Conservation (phyloP, 192 early-diverging fungal genomes). For the Chytriomyces sp. region DNA sequence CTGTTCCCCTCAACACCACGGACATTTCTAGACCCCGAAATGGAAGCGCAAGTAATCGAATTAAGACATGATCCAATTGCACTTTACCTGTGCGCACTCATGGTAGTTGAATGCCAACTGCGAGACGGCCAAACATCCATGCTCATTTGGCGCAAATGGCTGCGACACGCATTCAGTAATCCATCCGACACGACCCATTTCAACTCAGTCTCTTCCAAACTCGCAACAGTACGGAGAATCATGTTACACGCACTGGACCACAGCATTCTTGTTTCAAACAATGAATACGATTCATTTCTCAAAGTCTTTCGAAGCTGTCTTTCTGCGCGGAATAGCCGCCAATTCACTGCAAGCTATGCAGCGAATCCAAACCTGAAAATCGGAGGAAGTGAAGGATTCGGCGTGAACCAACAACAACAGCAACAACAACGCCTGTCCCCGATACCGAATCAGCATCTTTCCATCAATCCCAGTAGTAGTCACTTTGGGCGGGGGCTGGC, state of each 20-base stretch:
- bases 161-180: not conserved
- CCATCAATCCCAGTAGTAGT: not conserved
- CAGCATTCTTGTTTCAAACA: not conserved
- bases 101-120: constrained; percentile 6
- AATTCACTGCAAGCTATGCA: not conserved
- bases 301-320: constrained; percentile 14
- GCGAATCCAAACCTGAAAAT: constrained; percentile 1
- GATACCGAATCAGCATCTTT: too few relatives aligned
- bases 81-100: constrained; percentile 5
- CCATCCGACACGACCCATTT: not conserved
- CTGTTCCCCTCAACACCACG: constrained; percentile 12
- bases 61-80: not conserved
- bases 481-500: not conserved
- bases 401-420: not conserved
- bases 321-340: not conserved
- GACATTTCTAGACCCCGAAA: not conserved
- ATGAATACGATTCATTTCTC: constrained; percentile 8
- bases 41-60: not conserved
- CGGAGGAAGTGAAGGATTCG: not conserved
- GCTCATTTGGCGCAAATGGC: constrained; percentile 9
- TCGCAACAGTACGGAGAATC: not conserved
- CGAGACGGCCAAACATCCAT: constrained; percentile 16
- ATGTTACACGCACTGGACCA: not conserved
- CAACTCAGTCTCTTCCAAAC: not conserved
- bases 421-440: not conserved